Evolutionary conservation across 805 yeast genomes (phyloP), one percentile per base, ranked within the genome.

Genomic region (Metschnikowia proteae): DNA sequence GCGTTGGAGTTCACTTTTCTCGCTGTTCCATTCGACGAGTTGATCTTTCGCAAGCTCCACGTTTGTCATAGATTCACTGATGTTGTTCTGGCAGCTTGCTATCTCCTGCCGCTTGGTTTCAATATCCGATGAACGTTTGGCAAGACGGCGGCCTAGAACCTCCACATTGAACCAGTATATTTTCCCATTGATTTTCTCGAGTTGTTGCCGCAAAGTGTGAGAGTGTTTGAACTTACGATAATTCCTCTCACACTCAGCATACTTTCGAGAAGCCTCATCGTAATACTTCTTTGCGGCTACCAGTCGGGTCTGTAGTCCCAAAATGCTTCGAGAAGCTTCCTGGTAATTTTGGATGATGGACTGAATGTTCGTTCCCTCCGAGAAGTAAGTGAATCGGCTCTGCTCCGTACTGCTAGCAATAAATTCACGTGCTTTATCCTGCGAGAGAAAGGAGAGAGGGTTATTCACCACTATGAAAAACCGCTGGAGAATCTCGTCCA

Each of bases 391-490:
- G 64, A 83, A 94, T 65, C 90, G 88, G 42, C 79, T 84, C 32
- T 74, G 74, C 50, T 88, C 86, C 4, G 88, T 76, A 4, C 94
- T 81, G 30, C 84, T 80, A 0, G 96, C 86, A 53, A 94, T 69
- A 61, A 94, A 94, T 11, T 91, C 86, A 56, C 96, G 80, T 1
- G 99, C 98, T 51, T 84, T 87, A 57, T 94, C 97, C 64, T 94
- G 99, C 1, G 96, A 88, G 43, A 94, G 73, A 60, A 94, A 87
- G 1, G 96, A 87, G 79, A 94, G 81, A 5, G 97, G 97, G 58
- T 94, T 94, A 58, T 83, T 91, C 26, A 94, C 84, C 5, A 88
- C 83, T 38, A 92, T 83, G 39, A 85, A 82, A 61, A 84, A 89
- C 53, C 76, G 79, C 54, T 80, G 82, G 41, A 90, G 67, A 3